Evolutionary conservation across 495 filamentous ascomycete species (phyloP), one percentile per base, ranked within the genome.

Genomic region (Hyaloscypha variabilis): DNA sequence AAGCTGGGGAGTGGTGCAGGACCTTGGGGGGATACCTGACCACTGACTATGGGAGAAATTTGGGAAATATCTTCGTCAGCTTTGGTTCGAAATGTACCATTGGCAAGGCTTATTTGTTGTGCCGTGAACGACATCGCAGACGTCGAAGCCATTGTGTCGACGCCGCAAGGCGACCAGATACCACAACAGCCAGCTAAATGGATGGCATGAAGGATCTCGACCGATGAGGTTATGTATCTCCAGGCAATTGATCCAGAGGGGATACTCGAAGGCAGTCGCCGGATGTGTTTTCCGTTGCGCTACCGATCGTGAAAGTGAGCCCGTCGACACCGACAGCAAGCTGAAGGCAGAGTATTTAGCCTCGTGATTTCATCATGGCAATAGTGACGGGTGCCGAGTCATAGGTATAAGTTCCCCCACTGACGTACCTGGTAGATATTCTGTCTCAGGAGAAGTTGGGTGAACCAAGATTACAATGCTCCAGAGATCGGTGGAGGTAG

Each of bases 1-100:
- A 93, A 93, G 0, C 81, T 83, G n/a, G 89, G 89, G 68, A 91
- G 91, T 13, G 88, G 87, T 36, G 84, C 78, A 36, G 88, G 86
- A 26, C 79, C 65, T 21, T 28, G 30, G 10, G 49, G 54, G 28
- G 58, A 54, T 55, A 29, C 46, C 63, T 42, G 64, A 24, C 53
- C 63, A 50, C 21, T 42, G 30, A 58, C 54, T 8, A 67, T 42
- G 13, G 55, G 49, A 19, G 56, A 64, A 52, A 26, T 64, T 54
- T 65, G 66, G 23, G 58, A 59, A 24, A 60, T 64, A 50, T 60
- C 51, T 59, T 68, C 71, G 55, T 70, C 67, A 34, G 52, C 34
- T 58, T 63, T 60, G 26, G 68, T 59, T 13, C 66, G 54, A 62
- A 73, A 62, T 50, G 54, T 28, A 39, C 70, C 54, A 34, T 67